phyloP scores from a whole-genome alignment of 306 rosid species.

The Medicago arabica region DNA sequence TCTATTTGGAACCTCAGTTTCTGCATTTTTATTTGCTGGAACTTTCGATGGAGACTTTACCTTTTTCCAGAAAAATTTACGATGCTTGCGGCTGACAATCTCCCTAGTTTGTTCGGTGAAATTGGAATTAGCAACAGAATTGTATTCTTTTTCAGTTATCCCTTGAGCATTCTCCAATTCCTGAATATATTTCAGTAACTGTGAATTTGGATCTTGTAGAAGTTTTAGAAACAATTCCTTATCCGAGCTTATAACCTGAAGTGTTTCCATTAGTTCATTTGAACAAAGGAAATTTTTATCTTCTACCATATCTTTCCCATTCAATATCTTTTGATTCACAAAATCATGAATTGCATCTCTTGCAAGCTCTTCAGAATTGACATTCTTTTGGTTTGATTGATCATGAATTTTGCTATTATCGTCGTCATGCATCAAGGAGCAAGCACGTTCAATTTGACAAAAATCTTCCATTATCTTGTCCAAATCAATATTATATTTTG shows the following conservation, averaged over 20 bases:
- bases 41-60: constrained; percentile 62
- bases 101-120: constrained; percentile 58
- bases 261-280: constrained; percentile 69
- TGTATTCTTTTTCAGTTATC: constrained; percentile 50
- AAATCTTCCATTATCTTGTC: constrained; percentile 83
- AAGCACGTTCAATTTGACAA: constrained; percentile 56
- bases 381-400: constrained; percentile 51
- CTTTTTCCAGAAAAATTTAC: constrained; percentile 70
- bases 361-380: constrained; percentile 62
- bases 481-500: constrained; percentile 52
- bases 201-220: constrained; percentile 77
- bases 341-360: constrained; percentile 62
- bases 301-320: constrained; percentile 63
- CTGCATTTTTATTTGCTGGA: constrained; percentile 46
- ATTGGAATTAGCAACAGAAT: constrained; percentile 50
- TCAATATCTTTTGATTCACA: constrained; percentile 58
- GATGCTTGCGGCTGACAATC: constrained; percentile 64
- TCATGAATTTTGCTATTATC: constrained; percentile 50
- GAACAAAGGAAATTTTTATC: constrained; percentile 60
- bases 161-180: constrained; percentile 60
- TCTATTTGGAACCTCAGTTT: constrained; percentile 63
- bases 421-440: constrained; percentile 51
- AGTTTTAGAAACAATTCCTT: constrained; percentile 72
- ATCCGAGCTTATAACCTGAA: constrained; percentile 76
- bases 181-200: constrained; percentile 64